Conservation (phyloP, 306 rosid genomes). For the Rosa rugosa region DNA sequence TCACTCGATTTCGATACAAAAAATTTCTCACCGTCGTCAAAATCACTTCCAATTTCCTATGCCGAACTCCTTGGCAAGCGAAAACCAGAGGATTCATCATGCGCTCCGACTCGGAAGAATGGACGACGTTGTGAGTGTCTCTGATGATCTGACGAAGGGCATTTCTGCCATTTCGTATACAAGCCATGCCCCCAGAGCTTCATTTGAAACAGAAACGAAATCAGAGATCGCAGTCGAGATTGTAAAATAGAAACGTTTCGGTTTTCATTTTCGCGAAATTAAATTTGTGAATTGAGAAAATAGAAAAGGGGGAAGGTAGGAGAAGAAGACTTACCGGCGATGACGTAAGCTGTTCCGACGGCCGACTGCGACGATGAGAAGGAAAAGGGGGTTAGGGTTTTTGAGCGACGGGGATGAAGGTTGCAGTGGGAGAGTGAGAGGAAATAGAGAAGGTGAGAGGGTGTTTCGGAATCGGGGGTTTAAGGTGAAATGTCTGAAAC, state of each 20-base stretch:
- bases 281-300: background rate
- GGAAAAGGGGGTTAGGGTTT: constrained; percentile 6
- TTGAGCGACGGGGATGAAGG: background rate
- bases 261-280: background rate
- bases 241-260: background rate
- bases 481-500: too few relatives aligned
- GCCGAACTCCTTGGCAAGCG: constrained; percentile 69
- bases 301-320: background rate
- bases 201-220: background rate
- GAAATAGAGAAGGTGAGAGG: too few relatives aligned
- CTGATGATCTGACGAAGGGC: constrained; percentile 53
- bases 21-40: constrained; percentile 58
- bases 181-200: constrained; percentile 38
- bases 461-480: too few relatives aligned
- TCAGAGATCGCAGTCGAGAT: background rate
- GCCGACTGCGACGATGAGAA: background rate
- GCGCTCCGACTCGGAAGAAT: constrained; percentile 32
- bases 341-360: background rate
- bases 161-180: constrained; percentile 57
- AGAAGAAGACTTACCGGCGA: background rate
- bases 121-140: constrained; percentile 27
- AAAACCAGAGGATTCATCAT: constrained; percentile 63
- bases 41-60: constrained; percentile 77
- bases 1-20: background rate
- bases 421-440: too few relatives aligned